phyloP scores from a whole-genome alignment of 345 rosid species.

The Sonneratia caseolaris region DNA sequence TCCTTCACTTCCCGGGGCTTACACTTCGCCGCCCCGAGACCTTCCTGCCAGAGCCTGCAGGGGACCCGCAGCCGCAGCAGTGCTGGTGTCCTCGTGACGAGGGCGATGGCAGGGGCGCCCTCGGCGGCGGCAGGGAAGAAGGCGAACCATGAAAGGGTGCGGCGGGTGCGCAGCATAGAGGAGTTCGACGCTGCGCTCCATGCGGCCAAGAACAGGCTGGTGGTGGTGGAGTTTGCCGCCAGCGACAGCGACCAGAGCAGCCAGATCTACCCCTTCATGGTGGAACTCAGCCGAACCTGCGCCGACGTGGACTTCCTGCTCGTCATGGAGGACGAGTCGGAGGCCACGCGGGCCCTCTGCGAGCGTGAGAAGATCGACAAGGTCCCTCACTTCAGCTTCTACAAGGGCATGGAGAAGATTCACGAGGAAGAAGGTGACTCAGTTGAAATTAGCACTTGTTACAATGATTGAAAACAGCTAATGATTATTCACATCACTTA shows the following conservation, averaged over 20 bases:
- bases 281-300: slow-evolving; percentile 69
- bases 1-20: slow-evolving; percentile 13
- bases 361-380: slow-evolving; percentile 59
- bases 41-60: not conserved
- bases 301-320: slow-evolving; percentile 72
- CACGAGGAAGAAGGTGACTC: slow-evolving; percentile 71
- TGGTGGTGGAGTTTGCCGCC: slow-evolving; percentile 71
- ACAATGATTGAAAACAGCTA: too few species aligned
- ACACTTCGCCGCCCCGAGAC: slow-evolving; percentile 7
- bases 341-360: slow-evolving; percentile 61
- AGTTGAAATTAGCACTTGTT: too few species aligned
- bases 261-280: slow-evolving; percentile 79
- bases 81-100: not conserved
- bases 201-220: slow-evolving; percentile 55
- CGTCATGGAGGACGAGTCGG: slow-evolving; percentile 84
- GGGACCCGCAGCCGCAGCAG: slow-evolving; percentile 33
- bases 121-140: slow-evolving; percentile 33
- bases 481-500: too few species aligned
- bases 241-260: slow-evolving; percentile 41
- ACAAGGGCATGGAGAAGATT: slow-evolving; percentile 74
- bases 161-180: slow-evolving; percentile 52
- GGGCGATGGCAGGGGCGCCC: slow-evolving; percentile 41
- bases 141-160: slow-evolving; percentile 46
- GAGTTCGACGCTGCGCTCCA: slow-evolving; percentile 69
- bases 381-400: slow-evolving; percentile 87